Conservation (phyloP, 805 yeast species). For the Metschnikowia dekortorum region DNA sequence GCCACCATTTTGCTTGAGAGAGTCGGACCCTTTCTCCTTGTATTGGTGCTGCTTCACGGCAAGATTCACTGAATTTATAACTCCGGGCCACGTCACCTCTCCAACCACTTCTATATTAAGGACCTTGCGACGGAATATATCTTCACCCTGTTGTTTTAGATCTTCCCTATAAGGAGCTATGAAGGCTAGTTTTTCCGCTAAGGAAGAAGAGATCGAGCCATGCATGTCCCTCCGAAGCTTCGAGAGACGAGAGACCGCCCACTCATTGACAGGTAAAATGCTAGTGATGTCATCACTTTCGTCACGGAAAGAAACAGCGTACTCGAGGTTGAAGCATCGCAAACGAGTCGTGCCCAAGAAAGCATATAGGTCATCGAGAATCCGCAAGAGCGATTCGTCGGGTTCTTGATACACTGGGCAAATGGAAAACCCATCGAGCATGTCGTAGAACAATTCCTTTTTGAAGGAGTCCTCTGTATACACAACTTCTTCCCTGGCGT, state of each 20-base stretch:
- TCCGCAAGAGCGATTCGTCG: constrained; percentile 50
- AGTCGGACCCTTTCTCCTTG: constrained; percentile 30
- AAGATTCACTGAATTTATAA: constrained; percentile 28
- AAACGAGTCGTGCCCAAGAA: constrained; percentile 47
- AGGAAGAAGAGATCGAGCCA: neutral
- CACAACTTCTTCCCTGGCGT: constrained; percentile 7
- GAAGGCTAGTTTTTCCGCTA: constrained; percentile 21
- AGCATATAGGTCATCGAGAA: constrained; percentile 48
- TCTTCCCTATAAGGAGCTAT: constrained; percentile 30
- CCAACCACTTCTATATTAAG: constrained; percentile 8
- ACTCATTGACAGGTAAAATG: constrained; percentile 22
- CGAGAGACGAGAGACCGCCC: constrained; percentile 7
- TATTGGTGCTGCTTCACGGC: constrained; percentile 30
- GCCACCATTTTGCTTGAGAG: constrained; percentile 39
- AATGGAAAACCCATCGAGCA: constrained; percentile 58
- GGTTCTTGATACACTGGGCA: constrained; percentile 66
- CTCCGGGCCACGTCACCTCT: constrained; percentile 22
- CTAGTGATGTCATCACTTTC: constrained; percentile 41
- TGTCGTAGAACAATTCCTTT: constrained; percentile 37
- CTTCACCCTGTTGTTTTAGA: constrained; percentile 21
- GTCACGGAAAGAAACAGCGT: constrained; percentile 42
- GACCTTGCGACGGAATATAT: constrained; percentile 7
- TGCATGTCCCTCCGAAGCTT: neutral
- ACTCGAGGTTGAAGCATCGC: constrained; percentile 56
- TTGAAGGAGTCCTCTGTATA: constrained; percentile 5